Percentiles rank a stretch among this genome's conserved stretches.
Conservation (phyloP, 768 basidiomycete genomes). For the Tylopilus plumbeoviolaceoides region DNA sequence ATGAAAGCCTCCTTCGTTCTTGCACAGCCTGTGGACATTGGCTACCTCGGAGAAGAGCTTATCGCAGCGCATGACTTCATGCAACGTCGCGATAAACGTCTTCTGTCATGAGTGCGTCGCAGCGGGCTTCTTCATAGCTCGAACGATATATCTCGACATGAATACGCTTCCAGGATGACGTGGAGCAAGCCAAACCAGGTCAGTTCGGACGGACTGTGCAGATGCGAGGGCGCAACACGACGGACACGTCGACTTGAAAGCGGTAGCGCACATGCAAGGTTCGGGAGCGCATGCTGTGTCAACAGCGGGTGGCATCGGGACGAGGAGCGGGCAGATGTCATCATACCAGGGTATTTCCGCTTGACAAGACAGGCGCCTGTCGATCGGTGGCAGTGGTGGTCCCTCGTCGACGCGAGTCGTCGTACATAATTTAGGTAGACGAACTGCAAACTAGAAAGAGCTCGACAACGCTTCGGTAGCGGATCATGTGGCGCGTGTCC, state of each 20-base stretch:
- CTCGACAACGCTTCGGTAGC: neutral
- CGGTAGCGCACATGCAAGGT: neutral
- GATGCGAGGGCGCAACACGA: neutral
- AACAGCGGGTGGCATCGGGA: neutral
- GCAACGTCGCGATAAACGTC: neutral
- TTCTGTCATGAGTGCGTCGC: neutral
- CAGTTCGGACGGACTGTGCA: neutral
- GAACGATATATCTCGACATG: neutral
- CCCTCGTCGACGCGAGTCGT: too few relatives aligned
- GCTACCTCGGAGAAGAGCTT: constrained; percentile 22
- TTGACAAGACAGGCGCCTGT: constrained; percentile 8
- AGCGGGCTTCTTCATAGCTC: constrained; percentile 5
- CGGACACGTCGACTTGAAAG: neutral
- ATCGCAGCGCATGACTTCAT: constrained; percentile 6
- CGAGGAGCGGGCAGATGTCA: neutral
- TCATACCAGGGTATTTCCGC: neutral
- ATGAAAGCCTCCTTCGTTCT: constrained; percentile 1
- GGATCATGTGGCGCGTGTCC: neutral
- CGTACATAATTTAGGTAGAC: neutral
- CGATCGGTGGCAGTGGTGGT: constrained; percentile 3
- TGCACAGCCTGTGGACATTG: constrained; percentile 1
- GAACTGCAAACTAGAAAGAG: constrained; percentile 3
- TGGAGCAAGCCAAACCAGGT: neutral
- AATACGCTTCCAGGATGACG: neutral
- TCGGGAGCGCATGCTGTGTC: neutral